phyloP scores from a whole-genome alignment of 2,329 filamentous ascomycete species.

The Cyphellophora attinorum region DNA sequence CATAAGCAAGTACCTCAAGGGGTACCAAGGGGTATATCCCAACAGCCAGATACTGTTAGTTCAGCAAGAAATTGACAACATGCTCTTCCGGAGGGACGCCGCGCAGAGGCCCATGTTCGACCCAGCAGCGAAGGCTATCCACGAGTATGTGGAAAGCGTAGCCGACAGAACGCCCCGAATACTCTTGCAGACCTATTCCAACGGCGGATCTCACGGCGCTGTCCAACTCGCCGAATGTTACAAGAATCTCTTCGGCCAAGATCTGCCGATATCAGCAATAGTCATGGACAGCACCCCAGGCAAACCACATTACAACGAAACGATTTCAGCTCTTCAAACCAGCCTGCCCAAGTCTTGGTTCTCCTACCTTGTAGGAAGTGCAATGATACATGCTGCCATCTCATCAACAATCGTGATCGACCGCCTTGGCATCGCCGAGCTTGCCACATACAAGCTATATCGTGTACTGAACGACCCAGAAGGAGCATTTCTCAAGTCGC shows the following conservation, averaged over 20 bases:
- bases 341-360: conserved; percentile 9
- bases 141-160: conserved; percentile 20
- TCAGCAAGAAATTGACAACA: conserved; percentile 2
- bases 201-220: conserved; percentile 40
- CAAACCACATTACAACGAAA: conserved; percentile 3
- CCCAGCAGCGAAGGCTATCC: conserved; percentile 33
- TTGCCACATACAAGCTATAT: conserved; percentile 23
- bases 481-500: conserved; percentile 30
- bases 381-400: conserved; percentile 18
- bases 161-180: conserved; percentile 23
- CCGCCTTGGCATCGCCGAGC: conserved; percentile 22
- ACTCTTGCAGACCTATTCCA: conserved; percentile 44
- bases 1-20: conserved; percentile 5
- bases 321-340: conserved; percentile 7
- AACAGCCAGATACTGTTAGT: conserved; percentile 5
- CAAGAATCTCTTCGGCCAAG: conserved; percentile 27
- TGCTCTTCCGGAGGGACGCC: conserved; percentile 8
- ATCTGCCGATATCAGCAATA: conserved; percentile 40
- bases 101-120: conserved; percentile 24
- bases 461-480: conserved; percentile 24
- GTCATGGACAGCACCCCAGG: conserved; percentile 31
- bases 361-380: conserved; percentile 3
- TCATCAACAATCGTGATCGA: conserved; percentile 25
- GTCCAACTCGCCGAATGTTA: conserved; percentile 28
- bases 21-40: conserved; percentile 6